phyloP scores from a whole-genome alignment of 2,329 filamentous ascomycete genomes.

The Aspergillus flavus region DNA sequence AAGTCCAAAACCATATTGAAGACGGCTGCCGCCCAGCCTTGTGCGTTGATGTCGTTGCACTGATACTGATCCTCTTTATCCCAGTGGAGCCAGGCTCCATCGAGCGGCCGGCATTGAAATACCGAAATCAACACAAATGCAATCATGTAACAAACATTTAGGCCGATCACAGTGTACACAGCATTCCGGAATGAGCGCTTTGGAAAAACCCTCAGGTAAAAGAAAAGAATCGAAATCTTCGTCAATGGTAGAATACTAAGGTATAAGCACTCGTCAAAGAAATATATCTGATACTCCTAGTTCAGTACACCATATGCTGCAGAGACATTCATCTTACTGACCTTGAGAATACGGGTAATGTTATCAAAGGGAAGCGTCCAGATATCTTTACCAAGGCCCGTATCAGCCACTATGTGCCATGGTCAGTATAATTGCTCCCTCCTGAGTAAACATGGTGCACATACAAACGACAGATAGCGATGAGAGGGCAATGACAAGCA shows the following conservation, averaged over 20 bases:
- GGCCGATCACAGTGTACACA: constrained; percentile 34
- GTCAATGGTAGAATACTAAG: constrained; percentile 35
- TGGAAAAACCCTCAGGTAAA: constrained; percentile 49
- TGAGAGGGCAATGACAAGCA: constrained; percentile 26
- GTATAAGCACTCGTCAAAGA: constrained; percentile 36
- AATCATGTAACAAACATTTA: constrained; percentile 33
- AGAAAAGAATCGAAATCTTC: constrained; percentile 38
- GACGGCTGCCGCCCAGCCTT: constrained; percentile 39
- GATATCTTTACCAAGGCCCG: constrained; percentile 49
- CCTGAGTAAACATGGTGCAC: constrained; percentile 1
- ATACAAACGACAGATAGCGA: constrained; percentile 30
- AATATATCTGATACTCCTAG: constrained; percentile 33
- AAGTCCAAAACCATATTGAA: constrained; percentile 37
- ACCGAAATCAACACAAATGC: constrained; percentile 39
- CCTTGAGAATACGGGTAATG: constrained; percentile 46
- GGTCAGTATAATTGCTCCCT: neutral
- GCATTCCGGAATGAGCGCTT: constrained; percentile 34
- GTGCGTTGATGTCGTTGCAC: constrained; percentile 41
- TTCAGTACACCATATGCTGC: constrained; percentile 25
- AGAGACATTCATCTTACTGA: neutral
- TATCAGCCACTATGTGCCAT: constrained; percentile 36
- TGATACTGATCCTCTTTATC: constrained; percentile 35
- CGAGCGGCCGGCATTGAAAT: constrained; percentile 42
- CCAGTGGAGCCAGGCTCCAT: constrained; percentile 47
- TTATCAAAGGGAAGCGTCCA: constrained; percentile 49